Percentiles rank a stretch among this genome's conserved stretches.
Evolutionary conservation across 2,329 filamentous ascomycete genomes (phyloP).

Genomic region (Paecilomyces sp.): DNA sequence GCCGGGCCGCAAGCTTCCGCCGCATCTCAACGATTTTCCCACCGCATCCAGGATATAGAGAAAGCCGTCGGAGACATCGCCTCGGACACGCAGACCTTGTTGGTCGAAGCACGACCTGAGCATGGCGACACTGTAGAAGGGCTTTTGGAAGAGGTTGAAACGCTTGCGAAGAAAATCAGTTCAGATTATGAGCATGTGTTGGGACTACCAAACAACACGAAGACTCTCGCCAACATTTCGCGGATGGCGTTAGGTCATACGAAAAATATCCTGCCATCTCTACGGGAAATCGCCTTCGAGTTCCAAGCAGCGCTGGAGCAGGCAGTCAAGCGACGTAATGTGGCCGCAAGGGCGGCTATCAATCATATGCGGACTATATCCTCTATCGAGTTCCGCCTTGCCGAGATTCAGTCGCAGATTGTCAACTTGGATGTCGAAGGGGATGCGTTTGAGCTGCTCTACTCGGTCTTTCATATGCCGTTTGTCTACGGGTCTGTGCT

Average conservation of each 20-base stretch:
- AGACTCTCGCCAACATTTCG: conserved; percentile 54
- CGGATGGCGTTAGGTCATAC: conserved; percentile 60
- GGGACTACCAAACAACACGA: conserved; percentile 60
- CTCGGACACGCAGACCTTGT: conserved; percentile 40
- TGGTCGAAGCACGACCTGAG: conserved; percentile 42
- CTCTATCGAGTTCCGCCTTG: conserved; percentile 67
- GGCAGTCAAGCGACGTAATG: conserved; percentile 59
- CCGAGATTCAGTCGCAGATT: conserved; percentile 65
- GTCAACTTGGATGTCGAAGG: conserved; percentile 67
- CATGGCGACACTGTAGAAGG: conserved; percentile 57
- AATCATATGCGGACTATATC: conserved; percentile 78
- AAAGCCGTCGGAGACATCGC: conserved; percentile 55
- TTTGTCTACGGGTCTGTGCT: conserved; percentile 85
- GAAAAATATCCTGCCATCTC: conserved; percentile 54
- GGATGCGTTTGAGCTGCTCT: conserved; percentile 72
- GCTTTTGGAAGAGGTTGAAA: conserved; percentile 76
- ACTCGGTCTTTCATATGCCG: conserved; percentile 73
- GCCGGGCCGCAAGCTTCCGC: conserved; percentile 60
- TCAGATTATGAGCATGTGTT: conserved; percentile 77
- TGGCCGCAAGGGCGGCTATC: conserved; percentile 57
- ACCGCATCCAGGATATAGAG: conserved; percentile 55
- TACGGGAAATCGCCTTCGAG: conserved; percentile 51
- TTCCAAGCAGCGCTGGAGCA: conserved; percentile 42
- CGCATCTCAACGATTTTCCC: conserved; percentile 53
- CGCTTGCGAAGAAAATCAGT: conserved; percentile 76